phyloP scores from a whole-genome alignment of 495 filamentous ascomycete genomes.

The Neurospora sp. region DNA sequence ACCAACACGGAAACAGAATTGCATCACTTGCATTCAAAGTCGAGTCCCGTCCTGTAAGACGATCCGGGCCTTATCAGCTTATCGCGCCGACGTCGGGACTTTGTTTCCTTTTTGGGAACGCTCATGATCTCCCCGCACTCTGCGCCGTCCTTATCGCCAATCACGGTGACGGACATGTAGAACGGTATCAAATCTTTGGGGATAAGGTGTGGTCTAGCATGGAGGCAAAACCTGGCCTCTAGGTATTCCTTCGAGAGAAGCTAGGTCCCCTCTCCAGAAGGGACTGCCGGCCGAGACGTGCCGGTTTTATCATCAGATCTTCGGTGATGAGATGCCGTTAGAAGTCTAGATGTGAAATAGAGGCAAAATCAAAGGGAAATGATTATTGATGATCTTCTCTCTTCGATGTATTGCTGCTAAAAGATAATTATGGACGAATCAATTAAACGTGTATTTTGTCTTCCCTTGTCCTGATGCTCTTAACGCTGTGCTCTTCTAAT shows the following conservation, averaged over 20 bases:
- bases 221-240: too few species aligned
- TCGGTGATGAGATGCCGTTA: not conserved
- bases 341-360: not conserved
- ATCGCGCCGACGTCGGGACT: constrained; percentile 4
- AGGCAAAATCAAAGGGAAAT: not conserved
- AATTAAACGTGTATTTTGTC: not conserved
- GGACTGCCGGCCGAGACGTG: not conserved
- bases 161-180: not conserved
- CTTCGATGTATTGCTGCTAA: not conserved
- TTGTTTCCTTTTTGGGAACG: constrained; percentile 9
- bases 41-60: not conserved
- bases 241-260: not conserved
- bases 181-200: not conserved
- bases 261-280: not conserved
- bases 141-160: not conserved
- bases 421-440: not conserved
- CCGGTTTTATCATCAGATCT: not conserved
- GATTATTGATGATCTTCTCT: not conserved
- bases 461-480: not conserved
- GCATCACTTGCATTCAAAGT: not conserved
- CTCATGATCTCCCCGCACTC: not conserved
- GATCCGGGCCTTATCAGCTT: not conserved
- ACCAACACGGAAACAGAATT: not conserved
- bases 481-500: not conserved
- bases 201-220: not conserved